Evolutionary conservation across 169 alveolate species (phyloP), one percentile per base, ranked within the genome.

Genomic region (Babesia ovata): DNA sequence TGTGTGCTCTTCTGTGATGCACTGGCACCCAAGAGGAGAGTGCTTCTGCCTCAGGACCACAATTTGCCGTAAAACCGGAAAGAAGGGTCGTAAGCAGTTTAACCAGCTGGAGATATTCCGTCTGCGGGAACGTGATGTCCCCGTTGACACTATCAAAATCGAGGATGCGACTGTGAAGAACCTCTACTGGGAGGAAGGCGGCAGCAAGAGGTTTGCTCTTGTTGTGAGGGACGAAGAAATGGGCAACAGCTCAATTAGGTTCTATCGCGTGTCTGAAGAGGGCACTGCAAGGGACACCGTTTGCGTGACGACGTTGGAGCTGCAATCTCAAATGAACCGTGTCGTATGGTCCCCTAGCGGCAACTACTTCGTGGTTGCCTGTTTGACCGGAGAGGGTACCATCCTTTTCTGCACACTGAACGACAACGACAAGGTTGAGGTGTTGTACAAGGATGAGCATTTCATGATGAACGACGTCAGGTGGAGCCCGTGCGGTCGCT

Each of bases 1-100:
- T 75, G 96, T 93, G 22, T 63, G 84, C 44, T 92, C 77, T 28
- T 94, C 95, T 2, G 85, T 95, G 19, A 93, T 94, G 87, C 96
- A 93, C 70, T 94, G 97, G 97, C 97, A 94, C 26, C 81, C 94
- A 33, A 90, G 91, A 48, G 97, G 97, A 0, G 96, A 94, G 67
- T 94, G 92, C 77, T 72, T 94, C 66, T 91, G 96, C 75, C 88
- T 94, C 14, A 92, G 90, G 92, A 92, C 97, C 29, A 91, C 91
- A 12, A 93, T 93, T 17, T 87, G 81, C 46, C 91, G 93, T 70
- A 94, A 91, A 77, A 88, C 95, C 14, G 95, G 96, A 4, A 94
- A 94, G 75, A 94, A 92, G 79, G 95, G 93, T 0, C 84, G 92
- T 49, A 94, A 92, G 53, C 93, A 91, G 60, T 88, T 84, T 58